phyloP scores from a whole-genome alignment of 768 basidiomycete genomes.

The Dacryopinax spathularia region DNA sequence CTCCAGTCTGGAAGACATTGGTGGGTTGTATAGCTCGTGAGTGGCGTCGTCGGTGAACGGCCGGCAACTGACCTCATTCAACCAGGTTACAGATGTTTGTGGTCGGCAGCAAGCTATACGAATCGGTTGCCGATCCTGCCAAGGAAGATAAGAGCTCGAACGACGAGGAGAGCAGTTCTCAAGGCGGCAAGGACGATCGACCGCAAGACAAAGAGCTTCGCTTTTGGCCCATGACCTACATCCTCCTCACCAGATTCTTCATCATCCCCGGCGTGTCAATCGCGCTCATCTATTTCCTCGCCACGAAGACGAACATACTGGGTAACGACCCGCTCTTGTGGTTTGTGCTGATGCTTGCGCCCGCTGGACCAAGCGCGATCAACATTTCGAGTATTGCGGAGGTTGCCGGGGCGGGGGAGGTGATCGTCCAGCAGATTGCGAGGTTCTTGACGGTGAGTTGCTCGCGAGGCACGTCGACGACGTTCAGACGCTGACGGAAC shows the following conservation, averaged over 20 bases:
- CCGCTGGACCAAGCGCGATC: conserved; percentile 2
- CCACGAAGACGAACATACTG: not conserved
- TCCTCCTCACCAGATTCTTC: not conserved
- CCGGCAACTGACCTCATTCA: too few species aligned
- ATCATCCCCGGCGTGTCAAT: not conserved
- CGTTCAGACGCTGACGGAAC: not conserved
- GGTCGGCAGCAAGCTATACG: conserved; percentile 2
- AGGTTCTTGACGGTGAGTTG: conserved; percentile 5
- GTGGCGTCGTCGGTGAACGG: too few species aligned
- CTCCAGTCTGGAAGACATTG: conserved; percentile 4
- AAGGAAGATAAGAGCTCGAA: not conserved
- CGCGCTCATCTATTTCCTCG: conserved; percentile 1
- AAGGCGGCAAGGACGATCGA: not conserved
- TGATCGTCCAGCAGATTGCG: not conserved
- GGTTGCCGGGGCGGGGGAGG: not conserved
- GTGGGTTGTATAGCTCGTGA: not conserved
- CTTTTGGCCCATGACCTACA: not conserved
- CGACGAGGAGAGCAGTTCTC: not conserved
- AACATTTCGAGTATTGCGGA: conserved; percentile 3
- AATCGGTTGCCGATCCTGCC: not conserved
- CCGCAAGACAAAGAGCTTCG: not conserved
- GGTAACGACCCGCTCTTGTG: not conserved
- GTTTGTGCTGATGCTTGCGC: conserved; percentile 1
- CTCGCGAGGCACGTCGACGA: not conserved
- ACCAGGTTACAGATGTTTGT: conserved; percentile 6